Conservation (phyloP, 805 yeast species). For the Komagataella pastoris region DNA sequence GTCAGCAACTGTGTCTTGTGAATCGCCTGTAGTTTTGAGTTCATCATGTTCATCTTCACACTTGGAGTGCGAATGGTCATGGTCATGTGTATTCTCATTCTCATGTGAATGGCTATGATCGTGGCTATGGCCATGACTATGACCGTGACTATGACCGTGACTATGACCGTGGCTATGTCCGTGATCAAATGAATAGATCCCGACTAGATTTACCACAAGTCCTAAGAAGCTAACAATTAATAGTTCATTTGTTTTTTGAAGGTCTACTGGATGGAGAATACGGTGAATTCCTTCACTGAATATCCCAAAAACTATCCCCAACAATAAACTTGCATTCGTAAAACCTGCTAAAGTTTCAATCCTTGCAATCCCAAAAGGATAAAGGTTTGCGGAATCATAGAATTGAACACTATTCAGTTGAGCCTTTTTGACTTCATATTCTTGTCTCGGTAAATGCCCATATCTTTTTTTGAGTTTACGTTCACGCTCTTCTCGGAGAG, state of each 20-base stretch:
- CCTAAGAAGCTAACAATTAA: conserved; percentile 79
- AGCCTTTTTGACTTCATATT: background rate
- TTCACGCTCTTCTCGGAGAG: background rate
- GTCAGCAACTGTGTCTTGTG: conserved; percentile 18
- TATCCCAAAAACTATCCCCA: conserved; percentile 85
- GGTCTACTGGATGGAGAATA: conserved; percentile 58
- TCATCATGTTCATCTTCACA: conserved; percentile 10
- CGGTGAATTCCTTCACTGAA: conserved; percentile 79
- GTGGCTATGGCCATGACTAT: conserved; percentile 6
- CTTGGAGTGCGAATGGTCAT: conserved; percentile 10
- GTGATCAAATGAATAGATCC: conserved; percentile 89
- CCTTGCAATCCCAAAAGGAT: conserved; percentile 76
- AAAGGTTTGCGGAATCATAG: conserved; percentile 38
- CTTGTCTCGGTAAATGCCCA: background rate
- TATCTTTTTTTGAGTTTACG: background rate
- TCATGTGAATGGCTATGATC: conserved; percentile 16
- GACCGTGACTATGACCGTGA: conserved; percentile 26
- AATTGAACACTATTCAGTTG: background rate
- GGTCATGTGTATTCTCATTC: conserved; percentile 5
- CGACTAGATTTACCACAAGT: conserved; percentile 76
- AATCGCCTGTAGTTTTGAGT: conserved; percentile 6
- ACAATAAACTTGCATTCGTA: conserved; percentile 77
- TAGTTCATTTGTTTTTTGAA: conserved; percentile 74
- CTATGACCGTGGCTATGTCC: conserved; percentile 44
- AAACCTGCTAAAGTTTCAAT: conserved; percentile 92